Base-by-base conservation (phyloP, 2,329 filamentous ascomycete genomes). In the Penicillium decumbens region DNA sequence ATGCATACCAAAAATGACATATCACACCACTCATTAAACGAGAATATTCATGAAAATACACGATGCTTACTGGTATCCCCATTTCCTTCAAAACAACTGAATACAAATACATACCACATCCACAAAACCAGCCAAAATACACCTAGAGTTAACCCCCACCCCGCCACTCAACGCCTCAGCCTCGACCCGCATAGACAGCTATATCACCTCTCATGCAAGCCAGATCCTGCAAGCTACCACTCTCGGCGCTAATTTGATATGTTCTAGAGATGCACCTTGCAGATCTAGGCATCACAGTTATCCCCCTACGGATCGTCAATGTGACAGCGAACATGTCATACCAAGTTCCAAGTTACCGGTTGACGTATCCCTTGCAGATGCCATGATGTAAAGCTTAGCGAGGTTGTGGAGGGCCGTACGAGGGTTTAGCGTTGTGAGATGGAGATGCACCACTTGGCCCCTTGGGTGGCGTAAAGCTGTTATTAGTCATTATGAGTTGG, bases 341-440 rank as follows among this genome's bases (percentile, higher is more conserved):
- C 9, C 10, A 28, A 15, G 12, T 33, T 12, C 32, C 15, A 35
- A 9, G 8, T 9, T 37, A 10, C 18, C 33, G 33, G 33, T 37
- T 54, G 52, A 51, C 40, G 27, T 42, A 48, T 51, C 49, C 20
- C 45, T 43, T 54, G 43, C 45, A 54, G 28, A 44, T 18, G 40
- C 12, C 12, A 35, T 32, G 25, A 23, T 20, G 13, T 15, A 23
- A 30, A 35, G 20, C 10, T 12, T 10, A 18, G 39, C 8, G 29
- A 28, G 33, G 29, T 10, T 29, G 43, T 44, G 45, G 35, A 35
- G 49, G 18, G 41, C 18, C 23, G 51, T 54, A 43, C 41, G 43
- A 39, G 40, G 15, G 43, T 28, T n/a, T 28, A 30, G 20, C 9
- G 10, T 40, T 1, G 44, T 20, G 15, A 37, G 30, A 18, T n/a